Evolutionary conservation across 2,329 filamentous ascomycete species (phyloP), one percentile per base, ranked within the genome.

Genomic region (Trichoderma gracile): DNA sequence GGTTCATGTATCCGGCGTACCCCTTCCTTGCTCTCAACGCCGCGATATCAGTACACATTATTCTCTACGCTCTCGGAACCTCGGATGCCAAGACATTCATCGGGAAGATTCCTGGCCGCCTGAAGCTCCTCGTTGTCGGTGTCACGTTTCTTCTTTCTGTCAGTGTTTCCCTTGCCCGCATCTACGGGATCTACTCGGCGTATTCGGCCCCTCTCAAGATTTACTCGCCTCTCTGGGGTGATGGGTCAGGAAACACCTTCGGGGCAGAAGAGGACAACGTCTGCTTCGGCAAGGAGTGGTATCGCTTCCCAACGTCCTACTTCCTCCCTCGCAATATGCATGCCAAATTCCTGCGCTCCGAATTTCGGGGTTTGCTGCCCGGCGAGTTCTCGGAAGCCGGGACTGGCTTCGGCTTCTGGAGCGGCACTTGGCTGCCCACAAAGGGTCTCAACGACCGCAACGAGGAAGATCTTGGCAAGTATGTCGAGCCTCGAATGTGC

Each of bases 1-100:
- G 95, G 7, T 99, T 99, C 80, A 98, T 99, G 93, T 99, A 97
- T 72, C 95, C 95, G 0, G 91, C 87, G 2, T 99, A 99, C 72
- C 95, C 95, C 1, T 92, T 94, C 68, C 82, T 99, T 43, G 90
- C 91, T 0, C 82, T 99, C 42, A 97, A 97, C 72, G 93, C 93
- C 3, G 91, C 94, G 9, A 84, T 97, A 60, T 86, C 91, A 4
- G 80, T 96, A 42, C 93, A 98, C 75, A 89, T 96, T 65, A 73
- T 96, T 1, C 82, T 98, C 17, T 82, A 87, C 14, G 88, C 89
- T 43, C 78, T 97, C 54, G 92, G 93, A 19, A 88, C 87, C 23
- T 84, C 84, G 1, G 84, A 91, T 66, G 86, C 89, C 0, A 86
- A 84, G 69, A 85, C 85, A 0, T 72, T 94, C 4, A 75, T 89